Evolutionary conservation across 768 basidiomycete species (phyloP).

Genomic region (Pilatotrama ljubarskyi): DNA sequence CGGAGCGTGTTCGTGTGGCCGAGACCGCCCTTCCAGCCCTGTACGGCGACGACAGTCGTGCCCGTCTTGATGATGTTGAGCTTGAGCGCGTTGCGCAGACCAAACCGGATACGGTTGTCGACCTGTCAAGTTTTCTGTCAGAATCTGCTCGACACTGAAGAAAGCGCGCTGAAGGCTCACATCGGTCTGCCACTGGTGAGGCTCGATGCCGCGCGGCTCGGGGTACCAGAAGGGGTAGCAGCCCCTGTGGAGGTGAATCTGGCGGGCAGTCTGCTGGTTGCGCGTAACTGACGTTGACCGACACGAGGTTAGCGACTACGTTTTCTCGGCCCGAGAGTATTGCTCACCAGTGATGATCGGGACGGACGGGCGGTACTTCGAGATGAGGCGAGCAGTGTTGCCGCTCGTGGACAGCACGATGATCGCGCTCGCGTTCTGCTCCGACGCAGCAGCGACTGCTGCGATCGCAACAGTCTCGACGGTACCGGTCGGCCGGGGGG

Average conservation of each 20-base stretch:
- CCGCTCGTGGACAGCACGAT: conserved; percentile 96
- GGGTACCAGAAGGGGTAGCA: conserved; percentile 97
- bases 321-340: not conserved
- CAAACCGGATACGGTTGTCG: conserved; percentile 88
- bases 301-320: not conserved
- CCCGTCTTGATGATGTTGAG: conserved; percentile 88
- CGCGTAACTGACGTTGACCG: conserved; percentile 70
- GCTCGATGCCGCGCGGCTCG: conserved; percentile 86
- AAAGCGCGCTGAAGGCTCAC: conserved; percentile 47
- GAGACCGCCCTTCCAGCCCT: conserved; percentile 99
- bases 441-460: conserved; percentile 91
- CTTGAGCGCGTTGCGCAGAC: conserved; percentile 78
- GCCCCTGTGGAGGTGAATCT: conserved; percentile 95
- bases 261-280: conserved; percentile 92
- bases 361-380: conserved; percentile 91
- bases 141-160: not conserved
- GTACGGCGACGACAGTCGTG: conserved; percentile 89
- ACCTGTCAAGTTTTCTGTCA: conserved; percentile 47
- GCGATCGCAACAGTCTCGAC: conserved; percentile 96
- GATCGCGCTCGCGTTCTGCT: conserved; percentile 94
- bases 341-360: conserved; percentile 93
- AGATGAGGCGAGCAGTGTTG: conserved; percentile 91
- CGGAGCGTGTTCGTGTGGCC: conserved; percentile 94
- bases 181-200: conserved; percentile 96
- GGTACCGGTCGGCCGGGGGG: conserved; percentile 88